These are phyloP conservation scores for Carpinus viminea DNA, from an alignment of 306 rosid genomes.

Conservation along the genomic window DNA sequence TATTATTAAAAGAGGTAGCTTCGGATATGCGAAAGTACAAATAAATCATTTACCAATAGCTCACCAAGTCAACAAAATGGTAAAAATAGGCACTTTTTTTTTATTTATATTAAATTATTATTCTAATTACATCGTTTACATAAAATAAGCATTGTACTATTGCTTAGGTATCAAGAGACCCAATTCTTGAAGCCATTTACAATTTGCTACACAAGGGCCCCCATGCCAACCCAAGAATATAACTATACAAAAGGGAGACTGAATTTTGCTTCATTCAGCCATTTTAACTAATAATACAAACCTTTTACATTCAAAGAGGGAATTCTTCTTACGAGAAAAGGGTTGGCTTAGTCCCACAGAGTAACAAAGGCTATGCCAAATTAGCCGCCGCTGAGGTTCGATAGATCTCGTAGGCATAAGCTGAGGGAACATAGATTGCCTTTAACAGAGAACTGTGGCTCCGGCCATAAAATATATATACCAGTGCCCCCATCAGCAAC, in stretches of 20 bases:
- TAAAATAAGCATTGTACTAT: too few species aligned
- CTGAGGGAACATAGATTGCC: slow-evolving; percentile 59
- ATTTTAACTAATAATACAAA: background rate
- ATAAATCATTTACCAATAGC: too few species aligned
- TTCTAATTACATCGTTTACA: too few species aligned
- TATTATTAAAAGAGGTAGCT: too few species aligned
- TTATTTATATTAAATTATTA: background rate
- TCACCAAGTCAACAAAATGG: too few species aligned
- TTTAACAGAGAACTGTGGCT: slow-evolving; percentile 60
- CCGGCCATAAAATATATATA: slow-evolving; percentile 61
- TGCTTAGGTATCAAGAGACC: too few species aligned
- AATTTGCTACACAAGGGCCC: background rate
- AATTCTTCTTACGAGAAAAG: too few species aligned
- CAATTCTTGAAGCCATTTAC: background rate
- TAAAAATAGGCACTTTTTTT: background rate
- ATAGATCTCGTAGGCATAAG: slow-evolving; percentile 48
- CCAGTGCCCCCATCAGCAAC: slow-evolving; percentile 50
- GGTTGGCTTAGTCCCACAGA: too few species aligned
- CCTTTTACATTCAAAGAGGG: background rate
- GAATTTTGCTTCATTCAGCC: background rate
- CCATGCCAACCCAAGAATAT: background rate
- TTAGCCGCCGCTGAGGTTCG: slow-evolving; percentile 31
- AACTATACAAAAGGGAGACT: slow-evolving; percentile 12
- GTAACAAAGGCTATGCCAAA: slow-evolving; percentile 29
- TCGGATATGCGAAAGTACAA: too few species aligned